Conservation (phyloP, 495 filamentous ascomycete genomes). For the Penicillium fimorum region DNA sequence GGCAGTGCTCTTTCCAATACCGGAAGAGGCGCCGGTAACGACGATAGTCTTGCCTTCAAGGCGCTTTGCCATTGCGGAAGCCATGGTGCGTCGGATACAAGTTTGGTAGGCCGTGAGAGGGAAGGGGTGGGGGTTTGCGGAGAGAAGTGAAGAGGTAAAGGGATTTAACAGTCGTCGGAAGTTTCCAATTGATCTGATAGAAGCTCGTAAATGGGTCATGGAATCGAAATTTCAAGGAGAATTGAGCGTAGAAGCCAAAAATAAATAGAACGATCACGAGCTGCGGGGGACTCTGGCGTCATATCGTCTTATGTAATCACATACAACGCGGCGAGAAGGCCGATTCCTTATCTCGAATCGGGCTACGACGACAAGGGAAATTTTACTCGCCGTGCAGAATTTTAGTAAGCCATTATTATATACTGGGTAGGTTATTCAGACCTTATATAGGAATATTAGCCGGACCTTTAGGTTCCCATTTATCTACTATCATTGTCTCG, state of each 20-base stretch:
- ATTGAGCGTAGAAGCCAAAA: slow-evolving; percentile 17
- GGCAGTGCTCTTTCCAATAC: slow-evolving; percentile 83
- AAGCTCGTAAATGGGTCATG: slow-evolving; percentile 37
- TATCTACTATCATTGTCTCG: too few species aligned
- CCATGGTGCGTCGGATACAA: slow-evolving; percentile 56
- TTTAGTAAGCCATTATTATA: too few species aligned
- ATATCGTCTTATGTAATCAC: slow-evolving; percentile 14
- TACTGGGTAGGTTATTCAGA: too few species aligned
- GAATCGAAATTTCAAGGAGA: slow-evolving; percentile 16
- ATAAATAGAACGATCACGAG: slow-evolving; percentile 16
- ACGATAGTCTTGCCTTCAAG: slow-evolving; percentile 92
- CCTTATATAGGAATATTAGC: too few species aligned
- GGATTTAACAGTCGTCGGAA: slow-evolving; percentile 23
- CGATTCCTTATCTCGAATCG: background rate
- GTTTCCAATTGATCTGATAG: slow-evolving; percentile 29
- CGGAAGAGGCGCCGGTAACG: slow-evolving; percentile 90
- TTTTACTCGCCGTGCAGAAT: too few species aligned
- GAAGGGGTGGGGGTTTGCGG: slow-evolving; percentile 22
- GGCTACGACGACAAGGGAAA: too few species aligned
- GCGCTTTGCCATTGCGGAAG: slow-evolving; percentile 76
- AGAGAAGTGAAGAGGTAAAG: slow-evolving; percentile 21
- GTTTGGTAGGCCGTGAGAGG: slow-evolving; percentile 22
- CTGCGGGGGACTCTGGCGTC: slow-evolving; percentile 29
- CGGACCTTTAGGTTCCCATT: too few species aligned
- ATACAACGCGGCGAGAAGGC: slow-evolving; percentile 6